Conservation (phyloP, 2,329 filamentous ascomycete species). For the Elsinoe australis region DNA sequence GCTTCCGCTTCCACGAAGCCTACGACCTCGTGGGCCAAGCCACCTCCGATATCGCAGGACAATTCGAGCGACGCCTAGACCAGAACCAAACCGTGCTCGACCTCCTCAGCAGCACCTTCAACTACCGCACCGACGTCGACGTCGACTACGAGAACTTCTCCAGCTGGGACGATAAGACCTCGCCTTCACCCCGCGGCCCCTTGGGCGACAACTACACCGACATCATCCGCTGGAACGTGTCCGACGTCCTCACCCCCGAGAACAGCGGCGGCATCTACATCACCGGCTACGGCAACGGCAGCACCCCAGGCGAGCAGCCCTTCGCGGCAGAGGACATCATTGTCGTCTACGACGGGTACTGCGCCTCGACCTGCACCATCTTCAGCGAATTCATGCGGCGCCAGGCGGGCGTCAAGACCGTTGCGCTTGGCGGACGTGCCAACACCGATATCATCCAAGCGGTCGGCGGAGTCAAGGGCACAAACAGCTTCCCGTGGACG, state of each 20-base stretch:
- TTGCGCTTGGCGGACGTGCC: constrained; percentile 38
- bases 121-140: constrained; percentile 41
- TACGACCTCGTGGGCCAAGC: constrained; percentile 40
- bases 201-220: constrained; percentile 50
- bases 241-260: constrained; percentile 35
- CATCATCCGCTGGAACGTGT: constrained; percentile 48
- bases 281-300: constrained; percentile 43
- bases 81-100: constrained; percentile 35
- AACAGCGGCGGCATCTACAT: constrained; percentile 34
- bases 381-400: constrained; percentile 40
- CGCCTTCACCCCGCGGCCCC: constrained; percentile 33
- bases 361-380: constrained; percentile 41
- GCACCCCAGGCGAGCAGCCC: constrained; percentile 42
- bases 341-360: constrained; percentile 41
- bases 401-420: constrained; percentile 37
- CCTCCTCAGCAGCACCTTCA: constrained; percentile 38
- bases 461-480: constrained; percentile 40
- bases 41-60: constrained; percentile 30
- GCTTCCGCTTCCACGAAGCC: constrained; percentile 44
- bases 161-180: constrained; percentile 42
- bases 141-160: constrained; percentile 44
- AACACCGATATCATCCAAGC: constrained; percentile 38
- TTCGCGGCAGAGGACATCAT: constrained; percentile 53
- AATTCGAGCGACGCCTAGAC: constrained; percentile 28
- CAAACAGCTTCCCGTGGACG: constrained; percentile 27